Conservation (phyloP, 148 eudicot species). For the Spergularia bocconei region DNA sequence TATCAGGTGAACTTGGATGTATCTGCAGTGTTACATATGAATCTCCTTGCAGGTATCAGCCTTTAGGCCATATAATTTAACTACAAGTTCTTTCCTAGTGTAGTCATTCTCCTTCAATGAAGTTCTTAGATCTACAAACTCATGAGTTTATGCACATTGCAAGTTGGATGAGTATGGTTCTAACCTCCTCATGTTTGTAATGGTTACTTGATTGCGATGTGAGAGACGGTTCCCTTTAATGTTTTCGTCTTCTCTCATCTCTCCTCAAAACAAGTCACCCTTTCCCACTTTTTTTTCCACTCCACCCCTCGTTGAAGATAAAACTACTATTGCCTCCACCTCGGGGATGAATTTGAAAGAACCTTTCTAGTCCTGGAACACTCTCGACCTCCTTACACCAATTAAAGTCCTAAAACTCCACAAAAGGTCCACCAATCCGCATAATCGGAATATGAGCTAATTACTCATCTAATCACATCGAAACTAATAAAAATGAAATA, state of each 20-base stretch:
- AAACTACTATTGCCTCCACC: no score
- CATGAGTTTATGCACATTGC: background rate
- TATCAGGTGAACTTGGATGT: conserved; percentile 74
- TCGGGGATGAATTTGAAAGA: no score
- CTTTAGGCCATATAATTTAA: background rate
- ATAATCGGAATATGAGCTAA: no score
- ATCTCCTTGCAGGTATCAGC: conserved; percentile 74
- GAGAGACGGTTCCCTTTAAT: background rate
- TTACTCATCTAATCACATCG: no score
- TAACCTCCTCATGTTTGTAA: background rate
- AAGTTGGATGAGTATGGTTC: background rate
- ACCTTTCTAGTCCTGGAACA: no score
- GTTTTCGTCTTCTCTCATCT: background rate
- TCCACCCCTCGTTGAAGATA: background rate
- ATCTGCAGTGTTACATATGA: conserved; percentile 66
- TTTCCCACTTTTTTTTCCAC: background rate
- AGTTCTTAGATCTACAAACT: background rate
- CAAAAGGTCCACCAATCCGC: no score
- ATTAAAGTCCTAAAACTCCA: no score
- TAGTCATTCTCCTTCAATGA: background rate
- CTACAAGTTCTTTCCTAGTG: background rate
- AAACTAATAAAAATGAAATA: no score
- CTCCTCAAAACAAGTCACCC: background rate
- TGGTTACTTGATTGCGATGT: background rate
- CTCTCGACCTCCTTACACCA: no score